Evolutionary conservation across 805 yeast species (phyloP).

Genomic region (Lachancea thermotolerans): DNA sequence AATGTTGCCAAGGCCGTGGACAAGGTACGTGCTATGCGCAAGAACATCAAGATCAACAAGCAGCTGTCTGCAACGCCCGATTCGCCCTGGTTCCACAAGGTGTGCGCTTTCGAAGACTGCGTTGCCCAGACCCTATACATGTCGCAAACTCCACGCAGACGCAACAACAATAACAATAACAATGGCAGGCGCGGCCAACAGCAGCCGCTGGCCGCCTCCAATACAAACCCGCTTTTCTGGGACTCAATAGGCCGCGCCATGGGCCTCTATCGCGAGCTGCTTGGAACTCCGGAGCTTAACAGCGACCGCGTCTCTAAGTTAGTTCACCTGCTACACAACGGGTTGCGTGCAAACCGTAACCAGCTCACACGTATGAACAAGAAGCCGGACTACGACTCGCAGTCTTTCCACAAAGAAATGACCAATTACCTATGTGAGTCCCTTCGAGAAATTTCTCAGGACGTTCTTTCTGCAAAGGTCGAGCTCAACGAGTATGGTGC

Average conservation of each 20-base stretch:
- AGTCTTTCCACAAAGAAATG: constrained; percentile 49
- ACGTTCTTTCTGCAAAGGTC: constrained; percentile 40
- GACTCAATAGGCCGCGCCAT: constrained; percentile 45
- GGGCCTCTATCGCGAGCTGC: constrained; percentile 42
- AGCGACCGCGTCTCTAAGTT: constrained; percentile 42
- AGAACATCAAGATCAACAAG: constrained; percentile 13
- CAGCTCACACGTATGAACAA: constrained; percentile 49
- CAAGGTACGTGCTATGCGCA: constrained; percentile 26
- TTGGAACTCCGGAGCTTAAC: constrained; percentile 42
- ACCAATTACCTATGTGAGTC: constrained; percentile 44
- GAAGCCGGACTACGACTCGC: constrained; percentile 55
- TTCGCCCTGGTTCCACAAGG: constrained; percentile 45
- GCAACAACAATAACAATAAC: constrained; percentile 16
- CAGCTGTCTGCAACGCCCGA: constrained; percentile 22
- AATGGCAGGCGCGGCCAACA: constrained; percentile 16
- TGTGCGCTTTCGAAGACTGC: constrained; percentile 48
- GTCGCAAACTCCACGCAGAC: constrained; percentile 32
- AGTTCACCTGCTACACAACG: constrained; percentile 48
- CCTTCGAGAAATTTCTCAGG: constrained; percentile 45
- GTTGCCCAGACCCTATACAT: constrained; percentile 31
- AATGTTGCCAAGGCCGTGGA: constrained; percentile 23
- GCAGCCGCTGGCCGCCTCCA: constrained; percentile 34
- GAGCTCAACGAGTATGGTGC: constrained; percentile 46
- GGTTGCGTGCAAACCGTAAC: constrained; percentile 47
- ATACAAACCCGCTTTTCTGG: constrained; percentile 45